Evolutionary conservation across 1,139 yeast species (phyloP).

Genomic region (Yamadazyma sp.): DNA sequence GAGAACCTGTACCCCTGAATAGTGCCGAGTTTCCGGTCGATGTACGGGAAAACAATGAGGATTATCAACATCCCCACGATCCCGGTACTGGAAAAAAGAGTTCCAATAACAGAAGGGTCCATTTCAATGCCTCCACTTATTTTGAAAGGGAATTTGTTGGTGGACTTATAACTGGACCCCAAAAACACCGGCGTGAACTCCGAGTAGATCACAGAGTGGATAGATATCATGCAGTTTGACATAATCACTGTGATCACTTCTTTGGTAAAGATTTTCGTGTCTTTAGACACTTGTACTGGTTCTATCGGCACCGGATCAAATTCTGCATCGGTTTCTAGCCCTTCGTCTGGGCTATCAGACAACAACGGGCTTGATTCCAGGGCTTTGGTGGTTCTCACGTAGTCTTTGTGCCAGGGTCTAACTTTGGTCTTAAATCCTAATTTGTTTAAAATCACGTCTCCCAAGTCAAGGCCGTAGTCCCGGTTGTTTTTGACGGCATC

Average conservation of each 20-base stretch:
- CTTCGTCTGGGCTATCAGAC: neutral
- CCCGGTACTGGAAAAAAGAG: slow-evolving; percentile 55
- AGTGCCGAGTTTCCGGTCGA: slow-evolving; percentile 51
- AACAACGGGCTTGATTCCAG: slow-evolving; percentile 9
- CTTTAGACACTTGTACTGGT: slow-evolving; percentile 1
- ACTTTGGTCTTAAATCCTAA: slow-evolving; percentile 27
- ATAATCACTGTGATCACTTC: slow-evolving; percentile 14
- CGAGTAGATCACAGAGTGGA: slow-evolving; percentile 51
- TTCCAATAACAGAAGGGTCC: slow-evolving; percentile 49
- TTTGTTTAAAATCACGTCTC: slow-evolving; percentile 39
- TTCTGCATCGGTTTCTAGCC: slow-evolving; percentile 5
- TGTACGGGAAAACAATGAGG: slow-evolving; percentile 50
- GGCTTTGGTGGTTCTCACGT: neutral
- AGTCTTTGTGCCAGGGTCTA: slow-evolving; percentile 12
- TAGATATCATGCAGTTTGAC: slow-evolving; percentile 14
- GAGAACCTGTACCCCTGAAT: slow-evolving; percentile 45
- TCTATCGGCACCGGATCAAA: slow-evolving; percentile 3
- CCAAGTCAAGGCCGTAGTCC: slow-evolving; percentile 54
- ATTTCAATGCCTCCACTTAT: slow-evolving; percentile 29
- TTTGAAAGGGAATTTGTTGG: slow-evolving; percentile 30
- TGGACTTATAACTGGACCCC: slow-evolving; percentile 39
- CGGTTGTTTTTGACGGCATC: slow-evolving; percentile 35
- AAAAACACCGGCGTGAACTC: slow-evolving; percentile 61
- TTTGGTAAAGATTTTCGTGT: slow-evolving; percentile 7
- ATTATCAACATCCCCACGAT: slow-evolving; percentile 53